phyloP scores from a whole-genome alignment of 176 grass and related monocot genomes.

The Microstegium vimineum region DNA sequence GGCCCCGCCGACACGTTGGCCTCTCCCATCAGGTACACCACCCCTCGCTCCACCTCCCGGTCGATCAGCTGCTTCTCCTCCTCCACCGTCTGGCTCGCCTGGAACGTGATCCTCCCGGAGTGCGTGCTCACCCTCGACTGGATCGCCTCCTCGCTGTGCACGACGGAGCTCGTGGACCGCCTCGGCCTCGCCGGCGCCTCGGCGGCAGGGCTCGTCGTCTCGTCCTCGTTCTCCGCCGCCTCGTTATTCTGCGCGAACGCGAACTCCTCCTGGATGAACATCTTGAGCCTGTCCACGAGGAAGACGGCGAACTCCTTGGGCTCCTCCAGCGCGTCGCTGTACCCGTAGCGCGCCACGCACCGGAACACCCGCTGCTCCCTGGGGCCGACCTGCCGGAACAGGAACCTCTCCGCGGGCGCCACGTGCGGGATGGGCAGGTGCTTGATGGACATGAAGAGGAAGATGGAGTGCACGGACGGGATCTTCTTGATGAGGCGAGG shows the following conservation, averaged over 20 bases:
- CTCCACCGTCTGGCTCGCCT: neutral
- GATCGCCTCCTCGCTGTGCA: slow-evolving; percentile 46
- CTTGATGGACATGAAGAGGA: slow-evolving; percentile 78
- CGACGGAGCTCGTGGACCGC: neutral
- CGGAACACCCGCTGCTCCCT: slow-evolving; percentile 52
- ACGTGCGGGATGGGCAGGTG: slow-evolving; percentile 59
- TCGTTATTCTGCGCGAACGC: neutral
- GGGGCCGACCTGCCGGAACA: slow-evolving; percentile 49
- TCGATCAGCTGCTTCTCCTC: slow-evolving; percentile 52
- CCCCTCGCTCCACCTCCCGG: slow-evolving; percentile 37
- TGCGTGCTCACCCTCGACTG: slow-evolving; percentile 9
- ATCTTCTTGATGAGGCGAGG: slow-evolving; percentile 56
- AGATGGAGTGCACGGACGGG: slow-evolving; percentile 57
- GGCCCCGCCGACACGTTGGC: slow-evolving; percentile 32
- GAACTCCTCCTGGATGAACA: slow-evolving; percentile 52
- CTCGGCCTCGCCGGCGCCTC: neutral
- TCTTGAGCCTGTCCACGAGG: slow-evolving; percentile 55
- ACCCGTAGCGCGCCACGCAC: slow-evolving; percentile 67
- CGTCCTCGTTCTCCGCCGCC: neutral
- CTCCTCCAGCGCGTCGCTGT: slow-evolving; percentile 46
- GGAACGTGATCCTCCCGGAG: slow-evolving; percentile 11
- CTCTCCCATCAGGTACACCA: slow-evolving; percentile 53
- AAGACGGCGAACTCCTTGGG: slow-evolving; percentile 51
- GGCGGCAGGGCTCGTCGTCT: neutral
- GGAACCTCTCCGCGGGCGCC: slow-evolving; percentile 42